Evolutionary conservation across 495 filamentous ascomycete species (phyloP).

Genomic region (Lasiosphaeria ovina): DNA sequence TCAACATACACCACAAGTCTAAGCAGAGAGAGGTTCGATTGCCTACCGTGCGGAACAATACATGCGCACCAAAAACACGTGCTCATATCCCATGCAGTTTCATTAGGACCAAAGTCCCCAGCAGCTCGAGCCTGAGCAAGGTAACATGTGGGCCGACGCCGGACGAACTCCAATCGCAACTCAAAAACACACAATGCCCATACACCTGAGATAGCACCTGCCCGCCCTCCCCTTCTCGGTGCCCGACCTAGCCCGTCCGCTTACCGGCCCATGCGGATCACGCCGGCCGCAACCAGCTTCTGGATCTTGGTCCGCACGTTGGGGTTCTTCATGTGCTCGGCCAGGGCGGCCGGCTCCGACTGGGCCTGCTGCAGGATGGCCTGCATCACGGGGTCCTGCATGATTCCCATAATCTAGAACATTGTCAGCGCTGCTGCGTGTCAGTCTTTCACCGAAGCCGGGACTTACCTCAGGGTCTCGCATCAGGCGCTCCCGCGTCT

Average conservation of each 20-base stretch:
- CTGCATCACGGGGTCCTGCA: slow-evolving; percentile 96
- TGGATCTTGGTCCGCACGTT: slow-evolving; percentile 81
- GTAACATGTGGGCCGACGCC: background rate
- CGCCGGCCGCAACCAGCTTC: slow-evolving; percentile 87
- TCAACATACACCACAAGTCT: too few species aligned
- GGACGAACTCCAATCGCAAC: background rate
- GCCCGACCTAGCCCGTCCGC: background rate
- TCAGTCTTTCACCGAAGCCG: background rate
- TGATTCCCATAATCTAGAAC: slow-evolving; percentile 76
- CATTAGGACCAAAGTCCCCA: background rate
- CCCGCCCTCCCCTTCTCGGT: background rate
- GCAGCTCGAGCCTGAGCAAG: background rate
- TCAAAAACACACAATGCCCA: background rate
- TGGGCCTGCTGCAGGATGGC: slow-evolving; percentile 96
- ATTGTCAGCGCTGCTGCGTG: slow-evolving; percentile 31
- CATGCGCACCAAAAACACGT: background rate
- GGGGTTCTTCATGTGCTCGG: slow-evolving; percentile 95
- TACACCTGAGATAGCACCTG: too few species aligned
- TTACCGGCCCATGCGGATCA: slow-evolving; percentile 74
- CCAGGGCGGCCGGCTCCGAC: slow-evolving; percentile 82
- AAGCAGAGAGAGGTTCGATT: background rate
- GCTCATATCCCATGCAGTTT: slow-evolving; percentile 14
- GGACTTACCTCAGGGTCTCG: slow-evolving; percentile 83
- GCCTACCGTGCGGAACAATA: background rate
- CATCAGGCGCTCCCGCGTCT: slow-evolving; percentile 89